Conservation (phyloP, 1,139 yeast genomes). For the Candida neerlandica region DNA sequence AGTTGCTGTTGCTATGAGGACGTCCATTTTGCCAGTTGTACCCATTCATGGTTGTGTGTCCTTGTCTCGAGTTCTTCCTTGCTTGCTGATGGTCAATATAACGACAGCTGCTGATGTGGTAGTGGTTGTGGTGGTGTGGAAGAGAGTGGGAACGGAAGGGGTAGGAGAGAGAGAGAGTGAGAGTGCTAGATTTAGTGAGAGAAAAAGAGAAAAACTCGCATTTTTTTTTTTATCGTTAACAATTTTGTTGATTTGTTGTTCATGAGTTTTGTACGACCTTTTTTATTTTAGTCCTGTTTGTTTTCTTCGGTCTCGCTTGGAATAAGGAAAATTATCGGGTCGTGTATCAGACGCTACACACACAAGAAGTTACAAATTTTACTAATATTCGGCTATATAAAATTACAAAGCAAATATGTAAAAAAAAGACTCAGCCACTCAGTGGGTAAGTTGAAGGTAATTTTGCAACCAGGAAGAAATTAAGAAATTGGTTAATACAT, state of each 20-base stretch:
- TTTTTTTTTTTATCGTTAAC: constrained; percentile 1
- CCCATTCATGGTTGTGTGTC: constrained; percentile 5
- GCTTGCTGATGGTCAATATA: too few species aligned
- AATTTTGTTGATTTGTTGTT: constrained; percentile 6
- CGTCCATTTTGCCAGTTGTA: constrained; percentile 4
- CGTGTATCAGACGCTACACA: neutral
- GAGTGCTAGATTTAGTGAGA: neutral
- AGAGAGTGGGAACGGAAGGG: neutral
- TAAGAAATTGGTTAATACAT: neutral
- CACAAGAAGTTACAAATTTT: neutral
- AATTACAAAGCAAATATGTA: neutral
- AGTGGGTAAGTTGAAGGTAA: neutral
- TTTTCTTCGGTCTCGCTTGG: too few species aligned
- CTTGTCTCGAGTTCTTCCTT: neutral
- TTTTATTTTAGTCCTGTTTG: neutral
- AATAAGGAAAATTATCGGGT: neutral
- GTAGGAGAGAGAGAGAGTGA: neutral
- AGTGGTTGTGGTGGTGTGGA: neutral
- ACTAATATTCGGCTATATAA: neutral
- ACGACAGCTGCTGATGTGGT: neutral
- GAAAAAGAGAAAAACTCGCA: neutral
- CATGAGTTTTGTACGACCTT: constrained; percentile 4
- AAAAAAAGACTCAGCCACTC: neutral
- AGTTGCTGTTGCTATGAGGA: constrained; percentile 4
- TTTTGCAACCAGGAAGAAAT: neutral